Evolutionary conservation across 495 filamentous ascomycete genomes (phyloP).

Genomic region (Viridothelium virens): DNA sequence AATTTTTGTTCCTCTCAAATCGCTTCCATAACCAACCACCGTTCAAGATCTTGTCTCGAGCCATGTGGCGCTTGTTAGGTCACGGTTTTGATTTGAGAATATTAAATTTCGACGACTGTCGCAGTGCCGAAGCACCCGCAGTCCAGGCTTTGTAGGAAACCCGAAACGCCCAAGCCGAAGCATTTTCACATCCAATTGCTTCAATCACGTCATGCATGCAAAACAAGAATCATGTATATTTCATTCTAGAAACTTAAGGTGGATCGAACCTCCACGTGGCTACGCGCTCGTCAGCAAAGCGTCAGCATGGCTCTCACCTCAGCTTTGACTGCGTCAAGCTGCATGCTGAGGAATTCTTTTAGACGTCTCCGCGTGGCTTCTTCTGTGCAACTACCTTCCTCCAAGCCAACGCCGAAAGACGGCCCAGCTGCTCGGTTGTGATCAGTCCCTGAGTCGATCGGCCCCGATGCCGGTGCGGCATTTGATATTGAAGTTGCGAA

Average conservation of each 20-base stretch:
- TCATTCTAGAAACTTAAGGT: background rate
- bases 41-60: background rate
- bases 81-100: background rate
- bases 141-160: background rate
- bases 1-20: background rate
- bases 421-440: background rate
- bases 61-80: background rate
- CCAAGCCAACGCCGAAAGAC: background rate
- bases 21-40: background rate
- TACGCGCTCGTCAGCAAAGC: background rate
- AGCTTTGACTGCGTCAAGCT: conserved; percentile 2
- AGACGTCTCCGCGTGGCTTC: background rate
- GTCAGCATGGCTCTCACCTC: conserved; percentile 3
- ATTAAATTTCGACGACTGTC: background rate
- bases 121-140: background rate
- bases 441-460: background rate
- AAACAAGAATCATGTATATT: background rate
- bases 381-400: background rate
- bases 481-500: background rate
- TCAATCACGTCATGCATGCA: background rate
- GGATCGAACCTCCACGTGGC: background rate
- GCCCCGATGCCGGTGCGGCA: background rate
- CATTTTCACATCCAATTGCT: background rate
- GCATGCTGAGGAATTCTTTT: background rate
- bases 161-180: background rate